Evolutionary conservation across 352 stramenopile species (phyloP), one percentile per base, ranked within the genome.

Genomic region (Phytopythium helicoides): DNA sequence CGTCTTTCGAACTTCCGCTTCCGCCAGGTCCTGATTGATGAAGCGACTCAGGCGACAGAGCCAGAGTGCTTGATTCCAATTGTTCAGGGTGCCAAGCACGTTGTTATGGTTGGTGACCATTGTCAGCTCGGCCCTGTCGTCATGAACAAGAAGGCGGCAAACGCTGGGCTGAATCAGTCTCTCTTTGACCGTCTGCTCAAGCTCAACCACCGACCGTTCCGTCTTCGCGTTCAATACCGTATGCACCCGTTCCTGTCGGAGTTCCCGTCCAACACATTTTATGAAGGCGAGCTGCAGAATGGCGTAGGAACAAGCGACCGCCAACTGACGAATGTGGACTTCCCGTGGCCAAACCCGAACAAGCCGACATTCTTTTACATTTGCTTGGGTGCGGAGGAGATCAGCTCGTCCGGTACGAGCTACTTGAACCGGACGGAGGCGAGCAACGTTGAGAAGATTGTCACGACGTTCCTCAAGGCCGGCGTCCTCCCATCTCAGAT

Each of bases 221-320:
- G 97, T 36, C 87, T 99, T 14, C 87, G 97, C 45, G 96, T 99
- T 6, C 97, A 99, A 71, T 99, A 99, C 75, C 94, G 97, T 33
- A 99, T 99, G 97, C 97, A 99, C 58, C 97, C 97, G 16, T 97
- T 91, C 52, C 71, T 99, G 44, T 99, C 95, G 0, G 97, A 99
- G 70, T 99, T 99, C 60, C 97, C 97, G 6, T 99, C 95, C 10
- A 99, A 99, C 60, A 98, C 95, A 62, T 99, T 99, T 62, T 99
- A 99, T 64, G 97, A 99, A 66, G 97, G 97, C 45, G 97, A 96
- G 56, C 74, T 99, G 40, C 95, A 99, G 69, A 99, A 99, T 63
- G 97, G 97, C 39, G 95, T 99, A 2, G 96, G 89, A 1, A 95
- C 98, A 34, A 90, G 79, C 44, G 96, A 99, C 58, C 92, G 97